Evolutionary conservation across 139 green algal species (phyloP).

Genomic region (Mychonastes homosphaera): DNA sequence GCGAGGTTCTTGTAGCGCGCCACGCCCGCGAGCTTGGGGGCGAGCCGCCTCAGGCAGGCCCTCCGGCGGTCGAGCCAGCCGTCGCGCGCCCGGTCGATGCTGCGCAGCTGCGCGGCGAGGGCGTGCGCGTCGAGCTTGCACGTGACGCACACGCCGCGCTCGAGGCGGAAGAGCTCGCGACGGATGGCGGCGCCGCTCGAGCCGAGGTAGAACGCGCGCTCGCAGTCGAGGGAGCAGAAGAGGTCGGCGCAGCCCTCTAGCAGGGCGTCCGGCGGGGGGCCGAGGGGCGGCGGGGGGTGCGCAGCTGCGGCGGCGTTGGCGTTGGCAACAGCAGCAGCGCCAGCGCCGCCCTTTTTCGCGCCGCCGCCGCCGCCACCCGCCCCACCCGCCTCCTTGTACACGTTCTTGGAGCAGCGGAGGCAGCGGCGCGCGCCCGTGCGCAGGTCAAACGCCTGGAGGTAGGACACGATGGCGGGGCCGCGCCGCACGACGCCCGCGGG

Average conservation of each 20-base stretch:
- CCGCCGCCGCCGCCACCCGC: too few species aligned
- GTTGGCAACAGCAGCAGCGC: too few species aligned
- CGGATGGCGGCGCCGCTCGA: constrained; percentile 36
- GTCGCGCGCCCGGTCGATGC: constrained; percentile 29
- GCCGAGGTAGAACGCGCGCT: constrained; percentile 45
- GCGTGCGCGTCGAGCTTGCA: constrained; percentile 59
- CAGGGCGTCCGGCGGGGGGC: constrained; percentile 17
- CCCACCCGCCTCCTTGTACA: too few species aligned
- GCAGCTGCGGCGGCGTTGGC: too few species aligned
- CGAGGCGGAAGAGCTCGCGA: constrained; percentile 49
- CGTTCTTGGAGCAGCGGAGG: constrained; percentile 38
- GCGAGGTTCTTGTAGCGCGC: not conserved
- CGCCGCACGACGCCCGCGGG: constrained; percentile 1
- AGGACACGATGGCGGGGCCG: constrained; percentile 20
- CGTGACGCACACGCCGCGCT: constrained; percentile 55
- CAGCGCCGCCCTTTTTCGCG: too few species aligned
- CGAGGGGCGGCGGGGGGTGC: constrained; percentile 10
- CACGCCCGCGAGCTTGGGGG: constrained; percentile 7
- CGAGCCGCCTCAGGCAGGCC: not conserved
- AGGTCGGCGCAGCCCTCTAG: constrained; percentile 38
- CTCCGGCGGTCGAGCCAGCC: constrained; percentile 18
- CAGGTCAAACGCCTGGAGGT: constrained; percentile 38
- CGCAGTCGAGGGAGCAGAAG: constrained; percentile 58
- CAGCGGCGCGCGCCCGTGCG: constrained; percentile 35
- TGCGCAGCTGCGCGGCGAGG: constrained; percentile 58